Evolutionary conservation across 768 basidiomycete species (phyloP), one percentile per base, ranked within the genome.

Genomic region (Suillus placidus): DNA sequence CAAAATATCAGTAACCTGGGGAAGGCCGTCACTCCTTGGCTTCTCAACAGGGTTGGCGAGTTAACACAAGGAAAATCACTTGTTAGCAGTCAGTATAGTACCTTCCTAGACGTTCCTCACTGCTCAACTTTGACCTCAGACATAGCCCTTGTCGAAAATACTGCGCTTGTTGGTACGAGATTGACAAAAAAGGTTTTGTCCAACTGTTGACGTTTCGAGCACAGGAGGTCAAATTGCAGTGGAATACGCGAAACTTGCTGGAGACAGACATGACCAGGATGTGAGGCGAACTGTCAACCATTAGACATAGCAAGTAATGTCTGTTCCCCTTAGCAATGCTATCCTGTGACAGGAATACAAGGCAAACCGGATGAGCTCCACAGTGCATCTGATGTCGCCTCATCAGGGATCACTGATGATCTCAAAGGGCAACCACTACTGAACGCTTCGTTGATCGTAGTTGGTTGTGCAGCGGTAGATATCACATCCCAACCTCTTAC

Each of bases 1-100:
- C 90, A 89, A 68, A 94, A 95, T 2, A 80, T 97, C 55, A 90
- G 85, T 71, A 87, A 82, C 70, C 80, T 83, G 20, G 97, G 97
- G 3, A 98, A 97, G 71, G 92, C 94, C 66, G 95, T 86, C 7
- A 99, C 97, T 1, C 97, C 97, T 8, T 99, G 97, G 97, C 80
- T 99, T 12, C 81, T 99, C 37, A 82, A 84, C 52, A 88, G 97
- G 37, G 89, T 99, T 2, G 84, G 84, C 18, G 91, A 97, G 74
- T 81, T 99, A 57, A 94, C 92, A 0, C 73, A 84, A 38, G 94
- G 94, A 2, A 82, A 81, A 66, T 94, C 94, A 6, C 78, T 97
- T 61, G 79, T 82, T 45, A 89, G 85, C 72, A 91, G 90, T 91
- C 66, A 76, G 90, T 78, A 4, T 13, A 23, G 14, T 43, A 1